Base-by-base conservation (phyloP, 164 flowering plant species). In the Nelumbo lutea region DNA sequence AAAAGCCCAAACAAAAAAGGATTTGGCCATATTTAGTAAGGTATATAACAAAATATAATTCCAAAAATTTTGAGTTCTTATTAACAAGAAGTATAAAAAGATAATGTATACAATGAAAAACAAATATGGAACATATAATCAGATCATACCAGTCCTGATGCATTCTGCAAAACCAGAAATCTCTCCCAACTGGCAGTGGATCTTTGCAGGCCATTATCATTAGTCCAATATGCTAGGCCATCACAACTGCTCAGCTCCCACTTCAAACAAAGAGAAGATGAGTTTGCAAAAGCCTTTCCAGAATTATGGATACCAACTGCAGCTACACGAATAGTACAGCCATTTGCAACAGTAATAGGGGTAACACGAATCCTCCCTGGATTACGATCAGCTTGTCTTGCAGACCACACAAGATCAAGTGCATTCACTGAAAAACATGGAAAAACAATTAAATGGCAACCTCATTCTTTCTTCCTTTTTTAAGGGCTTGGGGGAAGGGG, bases 271-370 rank as follows among this genome's bases (percentile, higher is more conserved):
- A 91, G 93, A 76, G 98, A 88, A 64, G 98, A 94, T 59, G 97
- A 87, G 68, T 94, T 94, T 62, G 93, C 96, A 82, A 91, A 91
- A 77, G 90, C 83, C 83, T 82, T 89, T 76, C 96, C 96, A 67
- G 88, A 79, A 63, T 65, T 60, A 78, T 87, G 84, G 57, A 94
- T 77, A 47, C 96, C 90, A 83, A 88, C 94, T 57, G 93, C 96
- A 75, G 98, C 84, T 44, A 90, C 59, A 62, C 98, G 80, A 70
- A 94, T 86, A 50, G 81, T 86, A 65, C 88, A 88, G 55, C 96
- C 90, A 80, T 94, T 94, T 76, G 96, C 90, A 61, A 94, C 93
- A 65, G 90, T 90, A 66, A 89, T 70, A 67, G 92, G 97, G 53
- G 78, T 68, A 46, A 55, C 75, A 66, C 78, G 95, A 71, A 87